Percentiles rank a stretch among this genome's conserved stretches.
These are phyloP conservation scores for Tolypocladium pustulatum DNA, from an alignment of 2,329 filamentous ascomycete species.

Conservation along the genomic window DNA sequence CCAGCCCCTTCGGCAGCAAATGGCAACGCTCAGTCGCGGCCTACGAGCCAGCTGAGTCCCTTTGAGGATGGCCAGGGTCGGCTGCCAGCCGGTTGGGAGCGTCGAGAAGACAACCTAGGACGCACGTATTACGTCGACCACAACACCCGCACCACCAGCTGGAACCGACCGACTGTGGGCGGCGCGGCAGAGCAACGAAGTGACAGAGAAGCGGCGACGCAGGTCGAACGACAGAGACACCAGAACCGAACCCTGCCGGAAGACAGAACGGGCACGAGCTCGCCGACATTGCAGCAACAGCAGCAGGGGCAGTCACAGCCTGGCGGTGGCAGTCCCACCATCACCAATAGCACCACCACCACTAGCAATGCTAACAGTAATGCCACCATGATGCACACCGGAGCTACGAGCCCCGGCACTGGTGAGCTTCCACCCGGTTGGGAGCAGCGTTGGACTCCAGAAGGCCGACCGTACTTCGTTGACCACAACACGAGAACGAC, in stretches of 20 bases:
- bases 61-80: slow-evolving; percentile 96
- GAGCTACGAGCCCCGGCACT: slow-evolving; percentile 81
- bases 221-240: slow-evolving; percentile 85
- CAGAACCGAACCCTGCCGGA: slow-evolving; percentile 94
- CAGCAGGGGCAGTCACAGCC: slow-evolving; percentile 34
- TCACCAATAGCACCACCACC: slow-evolving; percentile 16
- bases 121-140: slow-evolving; percentile 98
- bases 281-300: slow-evolving; percentile 61
- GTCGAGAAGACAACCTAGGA: slow-evolving; percentile 87
- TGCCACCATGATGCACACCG: slow-evolving; percentile 86
- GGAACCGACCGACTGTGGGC: slow-evolving; percentile 78
- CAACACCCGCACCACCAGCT: slow-evolving; percentile 92
- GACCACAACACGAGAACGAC: slow-evolving; percentile 98
- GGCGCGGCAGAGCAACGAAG: slow-evolving; percentile 61
- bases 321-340: slow-evolving; percentile 17
- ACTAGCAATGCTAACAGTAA: slow-evolving; percentile 30
- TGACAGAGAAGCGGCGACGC: slow-evolving; percentile 81
- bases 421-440: slow-evolving; percentile 92
- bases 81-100: slow-evolving; percentile 88
- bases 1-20: slow-evolving; percentile 15
- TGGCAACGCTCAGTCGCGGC: slow-evolving; percentile 20
- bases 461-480: slow-evolving; percentile 92
- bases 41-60: slow-evolving; percentile 55
- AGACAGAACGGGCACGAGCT: slow-evolving; percentile 87
- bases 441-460: slow-evolving; percentile 93